Evolutionary conservation across 805 yeast species (phyloP).

Genomic region (Clavispora santaluciae): DNA sequence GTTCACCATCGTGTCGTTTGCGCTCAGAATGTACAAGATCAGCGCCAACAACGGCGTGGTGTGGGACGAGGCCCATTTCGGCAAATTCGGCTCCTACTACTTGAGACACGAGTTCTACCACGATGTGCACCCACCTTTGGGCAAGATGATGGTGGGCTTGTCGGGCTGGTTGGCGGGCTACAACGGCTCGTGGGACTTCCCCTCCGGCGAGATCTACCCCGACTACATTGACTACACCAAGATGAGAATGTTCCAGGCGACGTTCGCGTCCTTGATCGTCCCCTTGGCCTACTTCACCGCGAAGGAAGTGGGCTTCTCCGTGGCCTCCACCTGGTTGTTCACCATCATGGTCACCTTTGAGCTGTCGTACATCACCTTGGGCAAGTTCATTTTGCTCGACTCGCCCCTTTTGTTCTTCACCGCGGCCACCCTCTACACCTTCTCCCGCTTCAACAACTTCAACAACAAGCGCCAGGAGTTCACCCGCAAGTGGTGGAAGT

Average conservation of each 20-base stretch:
- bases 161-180: slow-evolving; percentile 79
- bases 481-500: slow-evolving; percentile 85
- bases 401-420: slow-evolving; percentile 89
- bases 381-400: slow-evolving; percentile 86
- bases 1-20: slow-evolving; percentile 66
- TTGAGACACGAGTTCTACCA: slow-evolving; percentile 75
- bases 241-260: slow-evolving; percentile 86
- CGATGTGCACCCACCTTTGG: slow-evolving; percentile 86
- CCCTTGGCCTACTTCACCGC: slow-evolving; percentile 86
- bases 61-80: slow-evolving; percentile 92
- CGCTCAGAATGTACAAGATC: slow-evolving; percentile 70
- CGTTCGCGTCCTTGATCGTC: slow-evolving; percentile 76
- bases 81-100: slow-evolving; percentile 79
- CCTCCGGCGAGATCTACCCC: slow-evolving; percentile 75
- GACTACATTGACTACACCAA: slow-evolving; percentile 70
- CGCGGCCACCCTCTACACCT: slow-evolving; percentile 69
- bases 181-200: slow-evolving; percentile 86
- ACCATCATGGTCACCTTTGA: slow-evolving; percentile 79
- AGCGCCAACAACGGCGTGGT: slow-evolving; percentile 63
- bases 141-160: slow-evolving; percentile 73
- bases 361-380: slow-evolving; percentile 76
- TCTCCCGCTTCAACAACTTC: slow-evolving; percentile 65
- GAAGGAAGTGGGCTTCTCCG: slow-evolving; percentile 66
- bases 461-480: slow-evolving; percentile 46
- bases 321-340: slow-evolving; percentile 70